phyloP scores from a whole-genome alignment of 2,329 filamentous ascomycete species.

The Hymenoscyphus fraxineus region DNA sequence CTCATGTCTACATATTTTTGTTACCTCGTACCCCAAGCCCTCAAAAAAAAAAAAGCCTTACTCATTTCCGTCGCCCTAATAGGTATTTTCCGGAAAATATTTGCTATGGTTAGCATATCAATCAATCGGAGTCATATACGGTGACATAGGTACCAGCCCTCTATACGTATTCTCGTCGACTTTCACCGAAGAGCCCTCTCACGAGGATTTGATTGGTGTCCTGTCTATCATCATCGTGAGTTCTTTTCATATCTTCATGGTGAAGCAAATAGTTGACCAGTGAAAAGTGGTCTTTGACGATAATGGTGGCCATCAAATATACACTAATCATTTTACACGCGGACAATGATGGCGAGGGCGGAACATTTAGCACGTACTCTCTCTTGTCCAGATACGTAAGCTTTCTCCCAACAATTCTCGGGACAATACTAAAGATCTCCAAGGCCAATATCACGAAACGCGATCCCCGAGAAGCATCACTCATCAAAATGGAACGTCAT shows the following conservation, averaged over 20 bases:
- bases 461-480: slow-evolving; percentile 52
- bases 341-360: slow-evolving; percentile 69
- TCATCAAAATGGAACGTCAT: slow-evolving; percentile 57
- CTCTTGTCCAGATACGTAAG: slow-evolving; percentile 54
- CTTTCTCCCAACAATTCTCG: neutral
- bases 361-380: slow-evolving; percentile 64
- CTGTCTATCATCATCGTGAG: slow-evolving; percentile 57
- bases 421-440: neutral
- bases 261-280: neutral
- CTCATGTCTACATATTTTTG: too few species aligned
- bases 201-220: slow-evolving; percentile 56
- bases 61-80: neutral
- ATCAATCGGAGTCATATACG: slow-evolving; percentile 39
- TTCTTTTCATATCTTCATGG: neutral
- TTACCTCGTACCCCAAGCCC: too few species aligned
- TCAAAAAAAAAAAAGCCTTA: neutral
- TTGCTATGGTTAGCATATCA: slow-evolving; percentile 53
- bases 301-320: slow-evolving; percentile 69
- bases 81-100: slow-evolving; percentile 18
- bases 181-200: slow-evolving; percentile 50
- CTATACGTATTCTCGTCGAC: slow-evolving; percentile 69
- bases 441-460: slow-evolving; percentile 54
- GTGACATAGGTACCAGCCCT: slow-evolving; percentile 58
- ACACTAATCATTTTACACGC: slow-evolving; percentile 60
- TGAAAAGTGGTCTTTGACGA: slow-evolving; percentile 54